Percentiles rank a stretch among this genome's conserved stretches.
These are phyloP conservation scores for Kwoniella mangroviensis DNA, from an alignment of 768 basidiomycete species.

Conservation along the genomic window DNA sequence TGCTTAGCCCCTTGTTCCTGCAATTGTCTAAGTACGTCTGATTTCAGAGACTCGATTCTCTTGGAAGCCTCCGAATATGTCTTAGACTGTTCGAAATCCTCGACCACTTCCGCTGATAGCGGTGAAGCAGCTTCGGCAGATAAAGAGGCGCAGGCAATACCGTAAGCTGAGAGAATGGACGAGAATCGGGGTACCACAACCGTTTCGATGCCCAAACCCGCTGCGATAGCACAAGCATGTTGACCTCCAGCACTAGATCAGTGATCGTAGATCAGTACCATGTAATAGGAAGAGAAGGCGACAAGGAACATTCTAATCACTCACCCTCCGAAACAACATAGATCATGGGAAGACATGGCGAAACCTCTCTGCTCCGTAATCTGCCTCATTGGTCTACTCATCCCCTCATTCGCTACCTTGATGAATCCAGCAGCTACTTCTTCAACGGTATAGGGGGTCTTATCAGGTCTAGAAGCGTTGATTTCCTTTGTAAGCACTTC, in stretches of 20 bases:
- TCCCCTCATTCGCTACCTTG: conserved; percentile 95
- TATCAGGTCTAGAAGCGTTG: conserved; percentile 64
- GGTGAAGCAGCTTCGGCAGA: conserved; percentile 32
- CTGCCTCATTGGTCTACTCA: conserved; percentile 62
- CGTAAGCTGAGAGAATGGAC: conserved; percentile 91
- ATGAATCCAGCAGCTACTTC: conserved; percentile 93
- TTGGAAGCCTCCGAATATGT: conserved; percentile 29
- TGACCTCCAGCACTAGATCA: conserved; percentile 58
- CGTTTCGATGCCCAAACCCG: conserved; percentile 31
- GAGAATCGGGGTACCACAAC: conserved; percentile 76
- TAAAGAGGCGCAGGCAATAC: conserved; percentile 81
- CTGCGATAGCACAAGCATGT: conserved; percentile 52
- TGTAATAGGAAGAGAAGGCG: background rate
- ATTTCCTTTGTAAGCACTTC: conserved; percentile 71
- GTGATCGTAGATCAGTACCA: conserved; percentile 62
- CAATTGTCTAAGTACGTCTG: conserved; percentile 30
- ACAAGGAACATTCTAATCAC: conserved; percentile 56
- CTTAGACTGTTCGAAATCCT: conserved; percentile 28
- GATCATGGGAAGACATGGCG: conserved; percentile 36
- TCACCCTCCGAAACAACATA: conserved; percentile 70
- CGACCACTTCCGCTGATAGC: conserved; percentile 57
- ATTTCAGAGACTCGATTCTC: conserved; percentile 25
- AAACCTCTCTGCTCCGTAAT: conserved; percentile 40
- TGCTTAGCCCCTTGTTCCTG: conserved; percentile 33
- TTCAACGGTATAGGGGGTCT: conserved; percentile 68